Evolutionary conservation across 176 grass and related monocot species (phyloP).

Genomic region (Bromus sterilis): DNA sequence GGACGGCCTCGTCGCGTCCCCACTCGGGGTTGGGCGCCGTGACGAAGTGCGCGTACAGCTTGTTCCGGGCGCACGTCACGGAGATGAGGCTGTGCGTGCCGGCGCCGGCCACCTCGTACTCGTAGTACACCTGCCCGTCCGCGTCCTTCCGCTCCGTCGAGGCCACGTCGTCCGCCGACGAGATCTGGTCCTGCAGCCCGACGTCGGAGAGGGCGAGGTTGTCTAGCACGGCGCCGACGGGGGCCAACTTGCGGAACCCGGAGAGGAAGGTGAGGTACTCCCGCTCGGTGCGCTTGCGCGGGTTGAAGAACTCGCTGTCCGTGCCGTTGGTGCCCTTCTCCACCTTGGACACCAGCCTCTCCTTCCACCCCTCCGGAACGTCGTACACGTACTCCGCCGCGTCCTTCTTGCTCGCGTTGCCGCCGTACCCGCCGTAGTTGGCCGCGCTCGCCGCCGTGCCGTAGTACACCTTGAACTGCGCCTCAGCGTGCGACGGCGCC

Average conservation of each 20-base stretch:
- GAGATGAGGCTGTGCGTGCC: constrained; percentile 81
- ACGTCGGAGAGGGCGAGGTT: constrained; percentile 95
- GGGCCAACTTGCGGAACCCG: constrained; percentile 71
- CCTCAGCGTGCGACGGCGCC: constrained; percentile 9
- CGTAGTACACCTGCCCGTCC: constrained; percentile 77
- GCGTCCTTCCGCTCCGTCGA: constrained; percentile 40
- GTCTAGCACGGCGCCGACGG: constrained; percentile 64
- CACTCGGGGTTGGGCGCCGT: constrained; percentile 74
- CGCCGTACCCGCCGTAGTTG: constrained; percentile 95
- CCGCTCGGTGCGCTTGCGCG: constrained; percentile 70
- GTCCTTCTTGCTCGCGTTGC: constrained; percentile 90
- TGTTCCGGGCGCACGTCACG: constrained; percentile 82
- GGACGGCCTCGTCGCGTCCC: constrained; percentile 60
- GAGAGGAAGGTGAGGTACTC: constrained; percentile 90
- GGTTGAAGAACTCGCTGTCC: constrained; percentile 96
- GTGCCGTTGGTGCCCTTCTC: constrained; percentile 99
- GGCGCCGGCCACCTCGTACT: constrained; percentile 78
- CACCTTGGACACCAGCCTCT: constrained; percentile 88
- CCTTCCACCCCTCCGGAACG: constrained; percentile 81
- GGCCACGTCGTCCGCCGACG: constrained; percentile 52
- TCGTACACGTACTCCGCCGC: constrained; percentile 91
- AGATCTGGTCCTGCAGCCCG: constrained; percentile 81
- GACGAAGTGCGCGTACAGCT: constrained; percentile 89
- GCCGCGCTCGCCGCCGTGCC: constrained; percentile 76
- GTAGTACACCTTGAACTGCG: constrained; percentile 58